Conservation (phyloP, 2,329 filamentous ascomycete genomes). For the Ophiostoma pallidulum region DNA sequence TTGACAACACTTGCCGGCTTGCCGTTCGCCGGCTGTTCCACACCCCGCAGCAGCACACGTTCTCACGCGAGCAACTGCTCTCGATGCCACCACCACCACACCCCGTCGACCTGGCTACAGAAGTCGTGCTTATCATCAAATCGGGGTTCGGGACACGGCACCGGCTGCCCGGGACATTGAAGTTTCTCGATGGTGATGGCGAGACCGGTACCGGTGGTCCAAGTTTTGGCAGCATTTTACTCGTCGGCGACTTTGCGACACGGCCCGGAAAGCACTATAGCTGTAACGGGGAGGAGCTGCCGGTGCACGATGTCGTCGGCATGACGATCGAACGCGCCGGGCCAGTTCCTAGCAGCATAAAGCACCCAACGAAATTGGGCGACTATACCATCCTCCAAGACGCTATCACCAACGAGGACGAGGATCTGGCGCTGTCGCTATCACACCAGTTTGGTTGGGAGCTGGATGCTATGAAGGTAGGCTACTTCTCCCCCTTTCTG, state of each 20-base stretch:
- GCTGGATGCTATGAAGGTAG: conserved; percentile 36
- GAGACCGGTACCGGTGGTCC: background rate
- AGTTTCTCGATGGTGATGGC: background rate
- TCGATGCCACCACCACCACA: background rate
- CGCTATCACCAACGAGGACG: background rate
- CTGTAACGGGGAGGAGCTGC: background rate
- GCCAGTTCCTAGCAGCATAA: background rate
- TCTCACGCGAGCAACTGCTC: background rate
- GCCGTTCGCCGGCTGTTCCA: background rate
- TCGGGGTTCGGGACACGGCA: background rate
- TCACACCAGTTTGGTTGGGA: conserved; percentile 31
- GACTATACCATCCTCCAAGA: background rate
- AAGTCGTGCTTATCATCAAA: conserved; percentile 2
- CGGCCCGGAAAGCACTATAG: background rate
- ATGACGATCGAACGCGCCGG: background rate
- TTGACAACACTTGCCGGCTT: background rate
- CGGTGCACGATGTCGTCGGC: background rate
- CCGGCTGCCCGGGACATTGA: background rate
- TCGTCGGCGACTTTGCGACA: background rate
- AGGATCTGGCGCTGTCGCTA: background rate
- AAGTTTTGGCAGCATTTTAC: background rate
- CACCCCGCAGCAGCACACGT: background rate
- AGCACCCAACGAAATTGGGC: background rate
- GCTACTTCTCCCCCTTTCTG: no score
- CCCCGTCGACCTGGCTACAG: background rate